Base-by-base conservation (phyloP, 805 yeast species). In the Saturnispora bothae region DNA sequence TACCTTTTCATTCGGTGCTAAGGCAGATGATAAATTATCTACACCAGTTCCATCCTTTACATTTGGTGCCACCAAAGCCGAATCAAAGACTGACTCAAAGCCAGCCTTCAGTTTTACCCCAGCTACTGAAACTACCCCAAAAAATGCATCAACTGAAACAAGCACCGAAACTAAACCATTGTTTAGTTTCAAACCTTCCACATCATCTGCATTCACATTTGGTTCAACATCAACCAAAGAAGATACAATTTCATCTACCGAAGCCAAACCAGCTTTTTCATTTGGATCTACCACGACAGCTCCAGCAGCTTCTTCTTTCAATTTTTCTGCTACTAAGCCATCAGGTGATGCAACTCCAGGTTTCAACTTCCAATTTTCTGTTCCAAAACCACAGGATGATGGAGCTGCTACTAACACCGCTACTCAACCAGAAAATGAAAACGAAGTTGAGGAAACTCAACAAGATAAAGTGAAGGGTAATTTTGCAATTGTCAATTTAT, bases 381-480 rank as follows among this genome's bases (percentile, higher is more conserved):
- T 40, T 13, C 28, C 42, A 17, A 28, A 33, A 14, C n/a, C 42
- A 13, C 41, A 47, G 15, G 18, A 38, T n/a, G 14, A 34, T 18
- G 15, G 43, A n/a, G 9, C 40, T 18, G 18, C 44, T 4, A 36
- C 31, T 10, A 15, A 38, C 3, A 18, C 42, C 25, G 16, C 36
- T 5, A 30, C 19, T 13, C 19, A 48, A 7, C n/a, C n/a, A n/a
- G 38, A 34, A 1, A 26, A 31, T 5, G 28, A 47, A 4, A 61
- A 47, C 4, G 56, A 50, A 4, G 57, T 49, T 18, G 71, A 60
- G 3, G 59, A 58, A 12, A 63, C 52, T 9, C 65, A 59, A 17
- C 68, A 65, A 28, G 72, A 62, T 33, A 69, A 66, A 41, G 68
- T 66, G 4, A 67, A 65, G 30, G 73, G 67, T 1, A 65, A 73